Base-by-base conservation (phyloP, 257 asterid species). In the Lantana camara region DNA sequence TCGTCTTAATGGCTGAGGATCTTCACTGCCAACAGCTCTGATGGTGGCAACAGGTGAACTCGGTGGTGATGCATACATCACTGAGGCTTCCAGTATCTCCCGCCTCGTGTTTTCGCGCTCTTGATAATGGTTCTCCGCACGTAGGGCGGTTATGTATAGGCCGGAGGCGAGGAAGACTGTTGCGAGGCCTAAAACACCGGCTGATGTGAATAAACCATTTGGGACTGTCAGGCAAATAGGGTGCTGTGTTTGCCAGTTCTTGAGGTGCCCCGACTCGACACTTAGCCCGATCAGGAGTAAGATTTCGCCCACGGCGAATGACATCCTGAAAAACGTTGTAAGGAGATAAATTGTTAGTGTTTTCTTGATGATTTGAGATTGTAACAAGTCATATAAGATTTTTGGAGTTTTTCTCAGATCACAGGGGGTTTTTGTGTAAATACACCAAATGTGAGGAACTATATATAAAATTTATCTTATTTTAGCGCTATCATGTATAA, bases 251-350 rank as follows among this genome's bases (percentile, higher is more conserved):
- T 27, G 80, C 98, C 98, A 93, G 38, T 84, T 74, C 11, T 75
- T 85, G 48, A 93, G 83, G 70, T 93, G 97, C 14, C 98, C 96
- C 4, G 97, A 89, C 73, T 93, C 98, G 5, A 87, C 85, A 57
- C 87, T 87, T 27, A 93, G 69, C 32, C 95, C 96, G n/a, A 89
- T 78, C 10, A 93, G 73, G 35, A 93, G 60, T 64, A 89, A 65
- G 35, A 93, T 85, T 73, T 89, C 98, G 29, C 86, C 97, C 24
- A 93, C 87, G 0, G 95, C 94, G 57, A 89, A 93, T 8, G 82
- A 76, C 21, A 73, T 45, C 98, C 98, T 92, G 77, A 5, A 35
- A 30, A 30, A 27, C 5, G 2, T 2, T 27, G 32, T 27, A 2
- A 5, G 32, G 5, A 2, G 5, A 27, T 2, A 27, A 27, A 27